Conservation (phyloP, 2,329 filamentous ascomycete species). For the Balansia obtecta region DNA sequence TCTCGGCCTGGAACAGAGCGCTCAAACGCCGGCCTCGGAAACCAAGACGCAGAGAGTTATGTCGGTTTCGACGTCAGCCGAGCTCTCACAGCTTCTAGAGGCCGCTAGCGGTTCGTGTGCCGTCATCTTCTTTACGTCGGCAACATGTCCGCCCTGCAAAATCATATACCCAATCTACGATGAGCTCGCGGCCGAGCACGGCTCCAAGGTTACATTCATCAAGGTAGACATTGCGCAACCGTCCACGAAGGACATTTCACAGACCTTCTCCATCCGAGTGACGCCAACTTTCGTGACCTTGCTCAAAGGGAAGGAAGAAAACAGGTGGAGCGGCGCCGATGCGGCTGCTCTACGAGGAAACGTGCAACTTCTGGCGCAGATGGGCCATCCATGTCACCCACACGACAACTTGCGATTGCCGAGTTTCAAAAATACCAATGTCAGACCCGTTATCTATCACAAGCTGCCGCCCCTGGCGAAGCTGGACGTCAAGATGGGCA, state of each 20-base stretch:
- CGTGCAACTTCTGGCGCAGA: conserved; percentile 59
- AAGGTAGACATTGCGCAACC: conserved; percentile 68
- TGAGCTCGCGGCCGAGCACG: conserved; percentile 61
- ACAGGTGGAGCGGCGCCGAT: conserved; percentile 72
- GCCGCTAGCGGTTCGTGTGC: conserved; percentile 58
- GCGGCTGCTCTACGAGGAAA: conserved; percentile 55
- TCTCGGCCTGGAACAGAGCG: conserved; percentile 35
- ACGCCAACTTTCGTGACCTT: conserved; percentile 89
- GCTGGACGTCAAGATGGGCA: conserved; percentile 65
- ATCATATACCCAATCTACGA: conserved; percentile 72
- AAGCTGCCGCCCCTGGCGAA: conserved; percentile 78
- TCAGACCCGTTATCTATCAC: conserved; percentile 57
- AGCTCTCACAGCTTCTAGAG: conserved; percentile 25
- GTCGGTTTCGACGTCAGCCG: conserved; percentile 36
- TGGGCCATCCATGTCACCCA: conserved; percentile 63
- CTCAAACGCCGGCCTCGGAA: conserved; percentile 11
- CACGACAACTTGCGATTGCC: conserved; percentile 63
- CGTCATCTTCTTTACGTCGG: conserved; percentile 84
- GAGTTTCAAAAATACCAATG: conserved; percentile 49
- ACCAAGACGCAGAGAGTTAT: conserved; percentile 33
- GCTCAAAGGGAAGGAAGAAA: conserved; percentile 59
- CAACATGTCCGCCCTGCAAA: conserved; percentile 77
- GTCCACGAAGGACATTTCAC: conserved; percentile 48
- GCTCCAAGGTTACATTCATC: conserved; percentile 56
- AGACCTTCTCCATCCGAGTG: conserved; percentile 54